Percentiles rank a stretch among this genome's conserved stretches.
phyloP scores from a whole-genome alignment of 2,329 filamentous ascomycete species.

The Orbilia ellipsospora region DNA sequence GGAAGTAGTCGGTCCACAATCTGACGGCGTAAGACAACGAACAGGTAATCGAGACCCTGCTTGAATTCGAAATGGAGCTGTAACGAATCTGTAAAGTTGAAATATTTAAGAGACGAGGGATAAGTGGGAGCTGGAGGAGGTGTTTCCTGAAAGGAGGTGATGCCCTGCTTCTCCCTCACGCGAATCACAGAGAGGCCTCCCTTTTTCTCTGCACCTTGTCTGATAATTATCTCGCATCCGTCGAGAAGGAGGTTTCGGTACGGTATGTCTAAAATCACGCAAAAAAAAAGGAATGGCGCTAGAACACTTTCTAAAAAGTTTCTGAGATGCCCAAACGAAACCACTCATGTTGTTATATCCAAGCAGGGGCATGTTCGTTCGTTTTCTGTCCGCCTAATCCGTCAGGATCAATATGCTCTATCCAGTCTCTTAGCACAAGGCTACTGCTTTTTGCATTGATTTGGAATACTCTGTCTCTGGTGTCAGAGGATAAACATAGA shows the following conservation, averaged over 20 bases:
- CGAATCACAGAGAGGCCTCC: background rate
- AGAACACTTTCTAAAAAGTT: slow-evolving; percentile 26
- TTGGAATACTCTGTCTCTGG: slow-evolving; percentile 36
- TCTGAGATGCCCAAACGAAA: slow-evolving; percentile 42
- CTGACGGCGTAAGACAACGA: no score
- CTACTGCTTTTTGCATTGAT: slow-evolving; percentile 20
- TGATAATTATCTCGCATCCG: background rate
- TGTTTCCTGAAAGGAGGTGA: background rate
- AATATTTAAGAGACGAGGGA: no score
- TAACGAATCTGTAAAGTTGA: background rate
- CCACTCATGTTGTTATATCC: slow-evolving; percentile 37
- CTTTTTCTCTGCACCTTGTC: background rate
- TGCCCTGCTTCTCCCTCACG: background rate
- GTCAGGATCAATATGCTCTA: slow-evolving; percentile 30
- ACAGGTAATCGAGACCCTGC: no score
- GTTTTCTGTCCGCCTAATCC: slow-evolving; percentile 14
- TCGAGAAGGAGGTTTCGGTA: slow-evolving; percentile 3
- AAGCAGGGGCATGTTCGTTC: slow-evolving; percentile 3
- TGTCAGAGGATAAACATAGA: background rate
- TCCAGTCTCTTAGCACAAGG: slow-evolving; percentile 5
- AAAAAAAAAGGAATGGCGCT: slow-evolving; percentile 44
- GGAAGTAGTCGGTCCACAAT: slow-evolving; percentile 16
- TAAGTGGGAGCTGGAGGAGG: no score
- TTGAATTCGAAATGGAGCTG: background rate
- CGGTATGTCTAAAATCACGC: slow-evolving; percentile 39